These are phyloP conservation scores for Panaeolus papilionaceus DNA, from an alignment of 768 basidiomycete genomes.

Conservation along the genomic window DNA sequence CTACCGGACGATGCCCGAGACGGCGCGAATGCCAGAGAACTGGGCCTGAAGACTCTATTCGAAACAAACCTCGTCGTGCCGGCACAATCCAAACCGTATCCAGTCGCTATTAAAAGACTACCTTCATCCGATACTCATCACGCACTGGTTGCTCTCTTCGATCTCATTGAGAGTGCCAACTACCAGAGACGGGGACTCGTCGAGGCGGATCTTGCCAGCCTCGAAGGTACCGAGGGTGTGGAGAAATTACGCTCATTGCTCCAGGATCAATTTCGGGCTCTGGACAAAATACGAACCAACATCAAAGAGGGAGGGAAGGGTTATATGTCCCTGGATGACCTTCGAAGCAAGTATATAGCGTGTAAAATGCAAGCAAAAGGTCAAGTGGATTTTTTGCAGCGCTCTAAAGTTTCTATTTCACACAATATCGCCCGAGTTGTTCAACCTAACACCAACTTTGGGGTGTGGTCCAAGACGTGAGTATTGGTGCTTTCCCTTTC, in stretches of 20 bases:
- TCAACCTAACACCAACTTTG: neutral
- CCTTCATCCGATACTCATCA: neutral
- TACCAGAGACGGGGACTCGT: neutral
- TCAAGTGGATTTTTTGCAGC: neutral
- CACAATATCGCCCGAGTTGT: neutral
- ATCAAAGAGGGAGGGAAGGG: neutral
- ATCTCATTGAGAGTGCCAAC: neutral
- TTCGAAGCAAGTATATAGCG: neutral
- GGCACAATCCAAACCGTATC: neutral
- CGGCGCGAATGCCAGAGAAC: neutral
- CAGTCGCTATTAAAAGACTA: neutral
- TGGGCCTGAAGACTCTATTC: neutral
- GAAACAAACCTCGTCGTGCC: neutral
- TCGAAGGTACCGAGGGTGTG: neutral
- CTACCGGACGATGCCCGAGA: neutral
- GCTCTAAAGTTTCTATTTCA: neutral
- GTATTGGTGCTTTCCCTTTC: neutral
- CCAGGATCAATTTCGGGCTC: neutral
- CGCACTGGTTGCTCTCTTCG: neutral
- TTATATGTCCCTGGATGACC: neutral
- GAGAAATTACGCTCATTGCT: neutral
- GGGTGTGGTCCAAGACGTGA: slow-evolving; percentile 2
- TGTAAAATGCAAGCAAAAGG: neutral
- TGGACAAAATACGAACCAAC: neutral
- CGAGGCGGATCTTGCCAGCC: neutral